These are phyloP conservation scores for Aspergillus indologenus DNA, from an alignment of 495 filamentous ascomycete species.

Conservation along the genomic window DNA sequence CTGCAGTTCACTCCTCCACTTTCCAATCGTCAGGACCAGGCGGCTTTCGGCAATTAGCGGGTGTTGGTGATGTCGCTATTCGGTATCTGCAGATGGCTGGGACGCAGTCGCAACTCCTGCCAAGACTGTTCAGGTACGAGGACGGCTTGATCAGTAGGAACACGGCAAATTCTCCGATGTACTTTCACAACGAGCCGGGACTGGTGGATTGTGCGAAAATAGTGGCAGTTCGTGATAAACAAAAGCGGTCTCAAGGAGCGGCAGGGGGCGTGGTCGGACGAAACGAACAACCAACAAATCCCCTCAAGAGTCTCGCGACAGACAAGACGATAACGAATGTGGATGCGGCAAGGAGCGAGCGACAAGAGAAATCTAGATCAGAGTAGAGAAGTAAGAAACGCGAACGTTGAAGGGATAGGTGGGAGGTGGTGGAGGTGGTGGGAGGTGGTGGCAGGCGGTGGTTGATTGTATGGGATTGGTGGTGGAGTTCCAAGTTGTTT, in stretches of 20 bases:
- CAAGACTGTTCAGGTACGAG: not conserved
- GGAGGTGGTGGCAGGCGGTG: constrained; percentile 7
- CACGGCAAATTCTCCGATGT: constrained; percentile 1
- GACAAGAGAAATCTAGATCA: constrained; percentile 27
- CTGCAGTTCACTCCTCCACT: constrained; percentile 7
- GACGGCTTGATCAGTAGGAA: constrained; percentile 9
- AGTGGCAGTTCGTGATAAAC: constrained; percentile 16
- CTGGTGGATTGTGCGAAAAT: constrained; percentile 7
- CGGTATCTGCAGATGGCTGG: constrained; percentile 1
- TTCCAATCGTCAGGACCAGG: not conserved
- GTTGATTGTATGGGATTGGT: not conserved
- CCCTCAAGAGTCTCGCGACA: constrained; percentile 15
- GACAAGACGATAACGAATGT: constrained; percentile 30
- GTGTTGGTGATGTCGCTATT: not conserved
- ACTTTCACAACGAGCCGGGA: constrained; percentile 21
- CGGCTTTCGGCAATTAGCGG: not conserved
- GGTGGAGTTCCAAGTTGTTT: constrained; percentile 10
- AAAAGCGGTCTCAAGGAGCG: constrained; percentile 33
- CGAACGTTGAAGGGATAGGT: constrained; percentile 5
- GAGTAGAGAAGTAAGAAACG: constrained; percentile 19
- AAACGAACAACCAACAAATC: constrained; percentile 25
- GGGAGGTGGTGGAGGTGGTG: constrained; percentile 6
- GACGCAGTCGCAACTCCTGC: constrained; percentile 19
- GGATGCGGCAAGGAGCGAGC: constrained; percentile 42
- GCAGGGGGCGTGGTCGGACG: constrained; percentile 29